These are phyloP conservation scores for Prunus mume DNA, from an alignment of 306 rosid species.

Conservation along the genomic window DNA sequence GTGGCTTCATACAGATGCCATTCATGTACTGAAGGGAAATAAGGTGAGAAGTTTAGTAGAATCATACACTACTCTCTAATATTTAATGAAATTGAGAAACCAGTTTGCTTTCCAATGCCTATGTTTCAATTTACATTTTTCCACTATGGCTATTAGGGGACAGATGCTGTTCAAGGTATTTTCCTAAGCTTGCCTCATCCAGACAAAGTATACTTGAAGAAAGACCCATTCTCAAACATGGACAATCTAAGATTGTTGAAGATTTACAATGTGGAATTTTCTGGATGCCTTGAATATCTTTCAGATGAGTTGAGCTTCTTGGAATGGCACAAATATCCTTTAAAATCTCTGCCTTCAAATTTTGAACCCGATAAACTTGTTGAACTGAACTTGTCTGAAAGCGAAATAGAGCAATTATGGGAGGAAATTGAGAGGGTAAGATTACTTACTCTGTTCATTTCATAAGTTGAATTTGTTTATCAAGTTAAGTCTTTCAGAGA, in stretches of 20 bases:
- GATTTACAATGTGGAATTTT: not conserved
- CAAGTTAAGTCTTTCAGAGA: not conserved
- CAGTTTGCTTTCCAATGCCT: too few species aligned
- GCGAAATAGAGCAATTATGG: not conserved
- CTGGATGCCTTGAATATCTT: not conserved
- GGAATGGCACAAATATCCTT: not conserved
- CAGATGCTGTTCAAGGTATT: not conserved
- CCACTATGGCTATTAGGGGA: not conserved
- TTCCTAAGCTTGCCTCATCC: not conserved
- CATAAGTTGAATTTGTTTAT: not conserved
- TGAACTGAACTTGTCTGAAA: not conserved
- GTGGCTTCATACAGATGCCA: conserved; percentile 15
- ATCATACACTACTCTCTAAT: too few species aligned
- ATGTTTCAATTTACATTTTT: not conserved
- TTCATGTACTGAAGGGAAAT: conserved; percentile 1
- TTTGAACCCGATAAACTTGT: not conserved
- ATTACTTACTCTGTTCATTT: not conserved
- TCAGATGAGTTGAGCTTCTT: not conserved
- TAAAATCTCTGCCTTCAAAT: not conserved
- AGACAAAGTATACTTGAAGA: not conserved
- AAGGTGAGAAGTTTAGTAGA: not conserved
- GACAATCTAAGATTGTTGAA: not conserved
- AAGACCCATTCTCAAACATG: not conserved
- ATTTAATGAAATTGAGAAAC: too few species aligned
- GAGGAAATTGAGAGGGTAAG: not conserved